A percentile compares a stretch with the other conserved stretches of the same genome.
Conservation (phyloP, 805 yeast species). For the Yarrowia yakushimensis region DNA sequence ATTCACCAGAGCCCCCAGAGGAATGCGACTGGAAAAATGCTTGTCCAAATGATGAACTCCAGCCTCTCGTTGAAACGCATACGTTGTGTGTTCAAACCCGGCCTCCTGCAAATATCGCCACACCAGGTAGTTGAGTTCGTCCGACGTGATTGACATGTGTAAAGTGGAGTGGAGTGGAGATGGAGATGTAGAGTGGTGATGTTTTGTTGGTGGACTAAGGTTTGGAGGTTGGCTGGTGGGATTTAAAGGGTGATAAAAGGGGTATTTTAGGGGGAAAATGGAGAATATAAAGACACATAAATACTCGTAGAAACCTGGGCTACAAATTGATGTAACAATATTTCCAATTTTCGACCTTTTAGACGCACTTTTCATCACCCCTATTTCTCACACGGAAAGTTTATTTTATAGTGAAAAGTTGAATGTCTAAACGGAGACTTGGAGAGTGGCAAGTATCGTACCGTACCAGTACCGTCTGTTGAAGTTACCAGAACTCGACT, state of each 20-base stretch:
- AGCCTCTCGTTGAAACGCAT: constrained; percentile 74
- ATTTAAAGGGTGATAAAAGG: not conserved
- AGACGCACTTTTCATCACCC: too few relatives aligned
- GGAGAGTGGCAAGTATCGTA: too few relatives aligned
- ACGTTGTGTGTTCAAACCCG: constrained; percentile 65
- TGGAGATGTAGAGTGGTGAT: constrained; percentile 5
- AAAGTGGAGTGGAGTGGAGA: not conserved
- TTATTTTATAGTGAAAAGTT: too few relatives aligned
- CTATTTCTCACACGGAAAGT: too few relatives aligned
- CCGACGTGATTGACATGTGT: constrained; percentile 81
- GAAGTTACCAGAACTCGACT: too few relatives aligned
- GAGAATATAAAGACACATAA: accelerated
- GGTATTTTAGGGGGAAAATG: not conserved
- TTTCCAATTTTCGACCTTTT: too few relatives aligned
- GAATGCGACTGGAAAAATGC: constrained; percentile 49
- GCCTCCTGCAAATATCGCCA: constrained; percentile 90
- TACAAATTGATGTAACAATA: not conserved
- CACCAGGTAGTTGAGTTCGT: constrained; percentile 81
- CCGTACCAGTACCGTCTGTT: too few relatives aligned
- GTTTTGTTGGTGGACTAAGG: constrained; percentile 2
- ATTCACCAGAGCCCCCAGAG: constrained; percentile 78
- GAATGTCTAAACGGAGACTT: too few relatives aligned
- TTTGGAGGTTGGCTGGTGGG: not conserved
- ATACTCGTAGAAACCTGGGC: not conserved
- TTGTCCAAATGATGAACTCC: constrained; percentile 56